These are phyloP conservation scores for Lantana camara DNA, from an alignment of 257 asterid species.

Conservation along the genomic window DNA sequence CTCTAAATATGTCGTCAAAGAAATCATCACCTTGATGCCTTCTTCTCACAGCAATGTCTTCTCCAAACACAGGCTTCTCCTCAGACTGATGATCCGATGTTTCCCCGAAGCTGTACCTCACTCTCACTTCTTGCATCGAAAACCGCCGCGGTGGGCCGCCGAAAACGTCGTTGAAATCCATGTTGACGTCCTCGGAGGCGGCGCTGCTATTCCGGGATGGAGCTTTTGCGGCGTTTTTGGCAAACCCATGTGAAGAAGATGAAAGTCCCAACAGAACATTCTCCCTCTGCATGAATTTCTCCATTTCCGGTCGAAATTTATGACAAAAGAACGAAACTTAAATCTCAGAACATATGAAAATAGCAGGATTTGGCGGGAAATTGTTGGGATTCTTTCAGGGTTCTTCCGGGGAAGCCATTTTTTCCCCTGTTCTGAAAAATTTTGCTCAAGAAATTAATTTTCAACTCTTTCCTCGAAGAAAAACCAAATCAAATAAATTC, in stretches of 20 bases:
- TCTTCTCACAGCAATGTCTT: slow-evolving; percentile 62
- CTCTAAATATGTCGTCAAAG: slow-evolving; percentile 75
- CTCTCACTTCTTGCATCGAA: slow-evolving; percentile 62
- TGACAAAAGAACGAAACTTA: too few species aligned
- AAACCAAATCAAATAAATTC: background rate
- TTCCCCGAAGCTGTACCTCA: slow-evolving; percentile 56
- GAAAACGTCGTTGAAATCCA: slow-evolving; percentile 81
- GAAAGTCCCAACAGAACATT: slow-evolving; percentile 36
- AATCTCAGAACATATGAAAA: background rate
- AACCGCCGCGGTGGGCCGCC: slow-evolving; percentile 93
- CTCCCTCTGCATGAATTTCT: slow-evolving; percentile 48
- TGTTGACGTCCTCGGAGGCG: slow-evolving; percentile 40
- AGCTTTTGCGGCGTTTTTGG: slow-evolving; percentile 24
- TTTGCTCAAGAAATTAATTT: background rate
- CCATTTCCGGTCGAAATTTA: slow-evolving; percentile 37
- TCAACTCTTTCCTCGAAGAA: too few species aligned
- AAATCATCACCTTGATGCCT: slow-evolving; percentile 54
- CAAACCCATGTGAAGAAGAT: slow-evolving; percentile 22
- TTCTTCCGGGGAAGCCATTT: too few species aligned
- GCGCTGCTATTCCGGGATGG: slow-evolving; percentile 1
- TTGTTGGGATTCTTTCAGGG: background rate
- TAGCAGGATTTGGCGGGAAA: slow-evolving; percentile 49
- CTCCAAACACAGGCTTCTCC: slow-evolving; percentile 40
- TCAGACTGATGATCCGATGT: slow-evolving; percentile 40
- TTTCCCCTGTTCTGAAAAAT: background rate